phyloP scores from a whole-genome alignment of 2,329 filamentous ascomycete genomes.

The Annulohypoxylon truncatum region DNA sequence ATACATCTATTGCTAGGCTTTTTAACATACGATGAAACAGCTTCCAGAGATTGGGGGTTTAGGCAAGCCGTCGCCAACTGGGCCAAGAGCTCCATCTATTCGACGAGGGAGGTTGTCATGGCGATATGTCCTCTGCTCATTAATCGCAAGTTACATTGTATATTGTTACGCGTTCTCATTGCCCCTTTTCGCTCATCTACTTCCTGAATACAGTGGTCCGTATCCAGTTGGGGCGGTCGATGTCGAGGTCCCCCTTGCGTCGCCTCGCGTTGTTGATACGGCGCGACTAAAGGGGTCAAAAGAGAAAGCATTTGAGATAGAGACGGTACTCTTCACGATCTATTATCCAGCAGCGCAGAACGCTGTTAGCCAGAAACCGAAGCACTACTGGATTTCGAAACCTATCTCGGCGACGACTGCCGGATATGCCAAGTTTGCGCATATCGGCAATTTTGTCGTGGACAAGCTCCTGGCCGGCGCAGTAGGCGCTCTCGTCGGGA shows the following conservation, averaged over 20 bases:
- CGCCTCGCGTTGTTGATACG: slow-evolving; percentile 51
- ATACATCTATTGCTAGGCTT: background rate
- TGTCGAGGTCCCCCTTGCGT: slow-evolving; percentile 53
- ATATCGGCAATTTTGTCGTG: slow-evolving; percentile 57
- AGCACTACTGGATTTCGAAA: slow-evolving; percentile 59
- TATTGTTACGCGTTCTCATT: slow-evolving; percentile 55
- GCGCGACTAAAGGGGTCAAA: slow-evolving; percentile 52
- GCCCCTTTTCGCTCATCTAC: slow-evolving; percentile 57
- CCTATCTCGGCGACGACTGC: slow-evolving; percentile 58
- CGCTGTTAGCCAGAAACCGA: slow-evolving; percentile 39
- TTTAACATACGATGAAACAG: slow-evolving; percentile 41
- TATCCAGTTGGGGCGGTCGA: slow-evolving; percentile 61
- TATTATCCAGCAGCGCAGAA: slow-evolving; percentile 58
- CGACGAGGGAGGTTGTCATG: slow-evolving; percentile 51
- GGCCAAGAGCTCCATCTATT: slow-evolving; percentile 26
- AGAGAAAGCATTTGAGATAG: slow-evolving; percentile 57
- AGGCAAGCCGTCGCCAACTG: slow-evolving; percentile 13
- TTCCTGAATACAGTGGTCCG: slow-evolving; percentile 59
- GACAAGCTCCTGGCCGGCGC: slow-evolving; percentile 57
- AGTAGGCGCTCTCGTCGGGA: slow-evolving; percentile 57
- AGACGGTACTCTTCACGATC: slow-evolving; percentile 62
- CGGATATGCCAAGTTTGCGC: slow-evolving; percentile 60
- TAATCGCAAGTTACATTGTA: slow-evolving; percentile 52
- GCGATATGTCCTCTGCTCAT: slow-evolving; percentile 51
- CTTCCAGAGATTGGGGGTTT: slow-evolving; percentile 42